These are phyloP conservation scores for Amanita pallidorosea DNA, from an alignment of 768 basidiomycete species.

Conservation along the genomic window DNA sequence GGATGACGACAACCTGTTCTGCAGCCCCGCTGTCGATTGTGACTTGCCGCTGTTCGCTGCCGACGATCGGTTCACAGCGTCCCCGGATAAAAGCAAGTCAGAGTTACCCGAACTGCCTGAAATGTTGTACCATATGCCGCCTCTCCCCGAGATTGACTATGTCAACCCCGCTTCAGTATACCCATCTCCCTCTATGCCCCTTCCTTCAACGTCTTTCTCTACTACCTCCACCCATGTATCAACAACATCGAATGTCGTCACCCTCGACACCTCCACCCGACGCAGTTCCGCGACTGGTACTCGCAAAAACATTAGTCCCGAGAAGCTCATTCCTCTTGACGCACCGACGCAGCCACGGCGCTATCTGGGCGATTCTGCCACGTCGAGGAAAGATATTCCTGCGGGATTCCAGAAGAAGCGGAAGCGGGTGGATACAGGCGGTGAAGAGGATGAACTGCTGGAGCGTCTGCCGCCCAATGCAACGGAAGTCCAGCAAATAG, in stretches of 20 bases:
- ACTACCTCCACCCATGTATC: conserved; percentile 7
- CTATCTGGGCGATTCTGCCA: conserved; percentile 54
- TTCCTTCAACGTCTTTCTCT: conserved; percentile 6
- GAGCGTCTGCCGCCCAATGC: conserved; percentile 25
- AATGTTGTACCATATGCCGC: conserved; percentile 32
- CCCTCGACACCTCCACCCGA: conserved; percentile 14
- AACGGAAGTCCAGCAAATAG: conserved; percentile 54
- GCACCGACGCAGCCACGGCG: conserved; percentile 68
- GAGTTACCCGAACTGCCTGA: conserved; percentile 2
- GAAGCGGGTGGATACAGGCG: conserved; percentile 33
- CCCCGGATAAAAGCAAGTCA: conserved; percentile 3
- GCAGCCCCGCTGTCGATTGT: conserved; percentile 15
- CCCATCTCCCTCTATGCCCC: conserved; percentile 15
- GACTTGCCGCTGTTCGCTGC: conserved; percentile 16
- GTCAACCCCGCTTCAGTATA: conserved; percentile 19
- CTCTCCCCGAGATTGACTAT: conserved; percentile 28
- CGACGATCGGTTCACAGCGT: background rate
- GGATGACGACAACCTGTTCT: conserved; percentile 14
- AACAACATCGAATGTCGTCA: conserved; percentile 6
- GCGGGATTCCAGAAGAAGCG: conserved; percentile 58
- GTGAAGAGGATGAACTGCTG: conserved; percentile 37
- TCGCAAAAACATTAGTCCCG: conserved; percentile 55
- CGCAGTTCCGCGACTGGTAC: conserved; percentile 47
- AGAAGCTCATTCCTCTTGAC: conserved; percentile 52
- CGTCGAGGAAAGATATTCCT: conserved; percentile 67